phyloP scores from a whole-genome alignment of 129 eudicot species.

The Smallanthus sonchifolius region DNA sequence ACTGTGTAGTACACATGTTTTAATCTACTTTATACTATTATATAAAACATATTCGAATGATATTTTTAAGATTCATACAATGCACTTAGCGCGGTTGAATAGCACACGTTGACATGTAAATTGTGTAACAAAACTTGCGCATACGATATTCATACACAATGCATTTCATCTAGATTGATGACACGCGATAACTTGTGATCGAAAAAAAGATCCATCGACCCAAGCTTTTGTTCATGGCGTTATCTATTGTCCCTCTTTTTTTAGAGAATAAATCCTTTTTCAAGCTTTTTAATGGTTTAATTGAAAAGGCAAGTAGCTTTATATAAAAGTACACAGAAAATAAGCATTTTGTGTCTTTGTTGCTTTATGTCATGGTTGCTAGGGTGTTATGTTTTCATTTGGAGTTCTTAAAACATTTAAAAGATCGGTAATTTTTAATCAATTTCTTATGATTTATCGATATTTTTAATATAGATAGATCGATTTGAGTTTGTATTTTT shows the following conservation, averaged over 20 bases:
- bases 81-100: not conserved
- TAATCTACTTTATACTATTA: too few relatives aligned
- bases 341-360: not conserved
- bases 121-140: not conserved
- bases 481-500: too few relatives aligned
- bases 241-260: not conserved
- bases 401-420: not conserved
- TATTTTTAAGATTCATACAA: not conserved
- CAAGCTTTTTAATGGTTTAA: not conserved
- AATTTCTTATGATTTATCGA: too few relatives aligned
- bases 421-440: too few relatives aligned
- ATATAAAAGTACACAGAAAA: conserved; percentile 3
- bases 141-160: not conserved
- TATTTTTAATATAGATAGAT: too few relatives aligned
- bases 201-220: too few relatives aligned
- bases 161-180: not conserved
- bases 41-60: too few relatives aligned
- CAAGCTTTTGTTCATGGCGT: too few relatives aligned
- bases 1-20: too few relatives aligned
- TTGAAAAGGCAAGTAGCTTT: not conserved
- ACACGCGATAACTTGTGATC: not conserved
- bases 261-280: not conserved
- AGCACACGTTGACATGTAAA: not conserved
- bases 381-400: not conserved
- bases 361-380: not conserved